Evolutionary conservation across 768 basidiomycete genomes (phyloP), one percentile per base, ranked within the genome.

Genomic region (Leccinum truebloodii): DNA sequence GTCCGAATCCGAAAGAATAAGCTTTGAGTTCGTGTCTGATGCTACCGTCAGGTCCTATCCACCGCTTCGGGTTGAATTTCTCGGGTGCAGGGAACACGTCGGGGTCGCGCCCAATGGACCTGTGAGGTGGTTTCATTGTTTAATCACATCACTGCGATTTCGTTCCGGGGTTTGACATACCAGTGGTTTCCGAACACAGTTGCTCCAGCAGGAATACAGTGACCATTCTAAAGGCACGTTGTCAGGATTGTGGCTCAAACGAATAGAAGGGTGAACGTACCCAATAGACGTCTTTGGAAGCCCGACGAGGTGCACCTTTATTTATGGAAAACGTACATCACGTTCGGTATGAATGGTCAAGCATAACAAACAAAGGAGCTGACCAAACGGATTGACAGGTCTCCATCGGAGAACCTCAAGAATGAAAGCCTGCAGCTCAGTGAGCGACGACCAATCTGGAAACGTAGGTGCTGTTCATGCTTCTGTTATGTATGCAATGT

Each of bases 1-100:
- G 69, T 22, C 84, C 85, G 65, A 83, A 85, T 0, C 85, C 84
- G 55, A 85, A 87, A 4, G 80, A 73, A 61, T 78, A 85, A 0
- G 78, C 72, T 65, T 79, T 81, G 10, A 85, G 61, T 35, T 84
- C 83, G 14, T 79, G 79, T 22, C 81, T 80, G 8, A 86, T 59
- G 26, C 69, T 75, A 0, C 81, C 81, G 0, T 83, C 74, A 5
- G 64, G 59, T 37, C 57, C 63, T 18, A 86, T 58, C 86, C 86
- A 88, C 16, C 86, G 75, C 61, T 81, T 78, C 1, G 85, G 85
- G 37, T 81, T 72, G 68, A 88, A 87, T 14, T 30, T 65, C 57
- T 88, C 82, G 1, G 86, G 69, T 4, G 72, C 60, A 0, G 71
- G 71, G 57, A 71, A 71, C 7, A 64, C 67, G 0, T 68, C 61